Evolutionary conservation across 75 land plant species (phyloP), one percentile per base, ranked within the genome.

Genomic region (Gnetum montanum): DNA sequence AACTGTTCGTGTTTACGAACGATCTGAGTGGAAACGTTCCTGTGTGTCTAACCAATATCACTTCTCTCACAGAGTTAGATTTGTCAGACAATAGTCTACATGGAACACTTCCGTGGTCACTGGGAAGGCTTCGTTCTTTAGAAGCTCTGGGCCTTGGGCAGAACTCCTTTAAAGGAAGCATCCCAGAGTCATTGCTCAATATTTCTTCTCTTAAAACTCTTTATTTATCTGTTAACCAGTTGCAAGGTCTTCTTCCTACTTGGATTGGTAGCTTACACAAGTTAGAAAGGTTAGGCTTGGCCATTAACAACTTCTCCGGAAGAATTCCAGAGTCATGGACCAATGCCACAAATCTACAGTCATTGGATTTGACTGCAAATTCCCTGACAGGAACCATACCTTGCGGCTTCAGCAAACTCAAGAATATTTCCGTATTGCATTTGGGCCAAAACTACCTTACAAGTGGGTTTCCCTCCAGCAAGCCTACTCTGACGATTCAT

Each of bases 101-200:
- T 33, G 90, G 89, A 55, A 27, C 52, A 0, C 68, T 88, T 22
- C 93, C 93, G 2, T 49, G 65, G 8, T 75, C 67, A 15, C 72
- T 63, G 41, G 84, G 89, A 0, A 72, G 70, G 35, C 77, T 84
- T 12, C 56, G 44, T 33, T 67, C 72, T 28, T 31, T 88, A 16
- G 22, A 6, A 0, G 69, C 60, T 46, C 70, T 88, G 35, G 71
- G 80, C 31, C 62, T 88, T 37, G 74, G 79, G 8, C 37, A 38
- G 12, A 88, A 88, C 62, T 44, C 31, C 15, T 37, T 88, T 12
- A 52, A 64, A 43, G 93, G 85, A 23, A 16, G 8, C 15, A 68
- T 88, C 50, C 89, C 93, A 6, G n/a, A n/a, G n/a, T 77, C 81
- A 50, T 37, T 88, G n/a, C 79, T 75, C 5, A 84, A 77, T 52